Conservation (phyloP, 2,329 filamentous ascomycete genomes). For the Karstenula rhodostoma region DNA sequence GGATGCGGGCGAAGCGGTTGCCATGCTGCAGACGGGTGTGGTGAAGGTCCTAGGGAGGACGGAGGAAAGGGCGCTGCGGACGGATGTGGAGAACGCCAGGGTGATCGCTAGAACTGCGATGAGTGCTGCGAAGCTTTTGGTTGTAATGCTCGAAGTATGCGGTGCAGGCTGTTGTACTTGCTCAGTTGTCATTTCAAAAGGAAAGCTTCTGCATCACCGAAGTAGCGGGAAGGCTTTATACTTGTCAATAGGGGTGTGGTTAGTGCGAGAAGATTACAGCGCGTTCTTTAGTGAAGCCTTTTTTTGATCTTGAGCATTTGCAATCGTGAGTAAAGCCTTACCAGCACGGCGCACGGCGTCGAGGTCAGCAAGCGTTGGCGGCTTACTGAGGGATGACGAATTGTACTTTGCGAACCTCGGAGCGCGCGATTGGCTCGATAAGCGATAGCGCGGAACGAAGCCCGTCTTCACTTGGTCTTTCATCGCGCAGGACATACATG, state of each 20-base stretch:
- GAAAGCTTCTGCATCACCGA: constrained; percentile 16
- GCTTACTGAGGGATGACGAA: constrained; percentile 47
- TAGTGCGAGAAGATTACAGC: constrained; percentile 35
- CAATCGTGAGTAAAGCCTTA: constrained; percentile 46
- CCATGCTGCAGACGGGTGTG: constrained; percentile 47
- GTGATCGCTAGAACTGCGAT: constrained; percentile 52
- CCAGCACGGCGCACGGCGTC: constrained; percentile 18
- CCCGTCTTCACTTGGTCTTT: constrained; percentile 2
- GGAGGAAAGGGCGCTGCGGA: constrained; percentile 49
- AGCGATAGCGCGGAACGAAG: constrained; percentile 15
- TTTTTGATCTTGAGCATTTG: constrained; percentile 35
- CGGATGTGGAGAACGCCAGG: constrained; percentile 55
- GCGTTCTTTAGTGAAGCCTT: constrained; percentile 30
- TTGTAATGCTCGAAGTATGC: constrained; percentile 27
- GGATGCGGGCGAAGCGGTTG: constrained; percentile 37
- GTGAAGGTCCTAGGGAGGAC: constrained; percentile 38
- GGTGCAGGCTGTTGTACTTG: constrained; percentile 25
- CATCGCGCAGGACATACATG: constrained; percentile 11
- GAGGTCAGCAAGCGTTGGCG: constrained; percentile 14
- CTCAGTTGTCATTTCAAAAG: constrained; percentile 37
- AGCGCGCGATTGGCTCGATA: constrained; percentile 31
- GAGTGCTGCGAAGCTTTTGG: constrained; percentile 39
- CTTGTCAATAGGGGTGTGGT: constrained; percentile 21
- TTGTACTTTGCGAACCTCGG: constrained; percentile 22
- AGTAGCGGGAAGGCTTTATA: constrained; percentile 37